Evolutionary conservation across 306 rosid species (phyloP).

Genomic region (Ziziphus jujuba): DNA sequence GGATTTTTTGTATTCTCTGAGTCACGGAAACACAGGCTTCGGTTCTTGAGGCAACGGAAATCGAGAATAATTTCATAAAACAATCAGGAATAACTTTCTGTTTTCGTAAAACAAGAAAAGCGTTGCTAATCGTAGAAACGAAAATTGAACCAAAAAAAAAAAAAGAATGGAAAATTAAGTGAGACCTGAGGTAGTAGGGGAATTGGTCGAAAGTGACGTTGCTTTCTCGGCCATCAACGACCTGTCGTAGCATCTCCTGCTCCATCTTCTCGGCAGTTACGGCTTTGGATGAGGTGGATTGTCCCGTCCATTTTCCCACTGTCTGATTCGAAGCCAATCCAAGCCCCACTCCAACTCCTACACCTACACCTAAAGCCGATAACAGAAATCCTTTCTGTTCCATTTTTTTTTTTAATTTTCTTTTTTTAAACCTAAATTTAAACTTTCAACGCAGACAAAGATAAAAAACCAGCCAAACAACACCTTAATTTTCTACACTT

Average conservation of each 20-base stretch:
- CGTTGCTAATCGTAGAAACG: not conserved
- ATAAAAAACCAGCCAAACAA: not conserved
- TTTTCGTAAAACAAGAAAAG: not conserved
- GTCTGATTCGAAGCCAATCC: constrained; percentile 77
- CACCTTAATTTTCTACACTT: not conserved
- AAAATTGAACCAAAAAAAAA: too few species aligned
- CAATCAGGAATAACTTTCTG: too few species aligned
- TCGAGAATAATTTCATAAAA: not conserved
- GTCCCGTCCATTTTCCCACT: constrained; percentile 48
- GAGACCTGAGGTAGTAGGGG: constrained; percentile 76
- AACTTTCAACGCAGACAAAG: not conserved
- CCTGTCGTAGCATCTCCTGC: constrained; percentile 57
- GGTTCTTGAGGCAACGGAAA: not conserved
- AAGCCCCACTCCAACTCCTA: constrained; percentile 89
- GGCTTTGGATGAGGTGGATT: constrained; percentile 17
- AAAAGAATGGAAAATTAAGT: too few species aligned
- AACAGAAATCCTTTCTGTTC: constrained; percentile 69
- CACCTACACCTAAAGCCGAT: constrained; percentile 83
- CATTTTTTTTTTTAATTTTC: constrained; percentile 35
- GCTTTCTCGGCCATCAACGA: constrained; percentile 73
- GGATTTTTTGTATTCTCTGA: constrained; percentile 2
- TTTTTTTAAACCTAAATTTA: not conserved
- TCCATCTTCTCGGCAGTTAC: constrained; percentile 58
- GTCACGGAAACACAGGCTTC: not conserved
- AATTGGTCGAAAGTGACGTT: constrained; percentile 75